Base-by-base conservation (phyloP, 441 rosid genomes). In the Bocquillonia castaneifolia region DNA sequence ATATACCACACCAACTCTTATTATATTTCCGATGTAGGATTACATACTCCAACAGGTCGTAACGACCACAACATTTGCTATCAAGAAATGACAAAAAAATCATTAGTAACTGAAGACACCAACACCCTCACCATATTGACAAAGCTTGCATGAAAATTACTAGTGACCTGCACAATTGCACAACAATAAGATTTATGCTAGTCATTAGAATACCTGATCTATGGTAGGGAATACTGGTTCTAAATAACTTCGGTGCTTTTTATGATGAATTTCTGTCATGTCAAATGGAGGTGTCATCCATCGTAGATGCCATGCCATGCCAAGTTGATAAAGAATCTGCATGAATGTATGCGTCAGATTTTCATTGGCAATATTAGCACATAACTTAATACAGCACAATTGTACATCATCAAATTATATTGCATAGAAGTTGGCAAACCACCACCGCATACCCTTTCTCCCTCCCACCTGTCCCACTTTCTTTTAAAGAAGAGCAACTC, bases 251-350 rank as follows among this genome's bases (percentile, higher is more conserved):
- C 79, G 80, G 67, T 76, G 78, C 80, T 79, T 80, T 71, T 74
- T 74, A 20, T 74, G 78, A 76, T 67, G 74, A 47, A 73, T 63
- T 68, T 78, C 80, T 57, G 56, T 64, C 57, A 62, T 75, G 72
- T 81, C 84, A 80, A 66, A 74, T 5, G 79, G 74, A 76, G 85
- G 78, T 68, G 77, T 68, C 65, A 59, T 72, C 99, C 99, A 94
- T 29, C 98, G 93, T 72, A 92, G 68, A 68, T 83, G 80, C 99
- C 99, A 94, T 67, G 90, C 94, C 76, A 83, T 60, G 62, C 89
- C 89, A 83, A 92, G 96, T 81, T 94, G 99, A 80, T 86, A 83
- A 71, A 94, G 88, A 75, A 94, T 86, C 99, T 94, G 83, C 68
- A 75, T 40, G 79, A 66, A 63, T 39, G 58, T 60, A 28, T n/a